These are phyloP conservation scores for Brassica nigra DNA, from an alignment of 345 rosid genomes.

Conservation along the genomic window DNA sequence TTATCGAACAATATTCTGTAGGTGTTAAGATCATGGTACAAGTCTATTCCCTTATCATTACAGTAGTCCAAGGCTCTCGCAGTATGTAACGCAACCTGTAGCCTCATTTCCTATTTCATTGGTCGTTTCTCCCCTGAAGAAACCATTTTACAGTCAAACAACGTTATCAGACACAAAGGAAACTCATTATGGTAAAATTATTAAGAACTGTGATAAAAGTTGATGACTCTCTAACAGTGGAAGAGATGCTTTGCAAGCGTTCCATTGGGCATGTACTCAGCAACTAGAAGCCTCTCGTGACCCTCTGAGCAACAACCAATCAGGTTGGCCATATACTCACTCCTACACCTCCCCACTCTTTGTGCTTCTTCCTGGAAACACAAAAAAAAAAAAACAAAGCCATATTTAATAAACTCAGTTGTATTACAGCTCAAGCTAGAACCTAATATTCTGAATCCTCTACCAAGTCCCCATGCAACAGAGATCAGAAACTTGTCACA, in stretches of 20 bases:
- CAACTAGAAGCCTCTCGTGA: conserved; percentile 81
- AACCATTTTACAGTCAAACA: not conserved
- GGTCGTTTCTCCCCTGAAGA: conserved; percentile 90
- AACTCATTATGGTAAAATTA: not conserved
- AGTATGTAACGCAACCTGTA: conserved; percentile 79
- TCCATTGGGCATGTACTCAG: conserved; percentile 89
- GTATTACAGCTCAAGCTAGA: not conserved
- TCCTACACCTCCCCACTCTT: conserved; percentile 84
- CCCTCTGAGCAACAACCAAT: conserved; percentile 91
- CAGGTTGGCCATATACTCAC: conserved; percentile 80
- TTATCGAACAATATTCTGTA: conserved; percentile 87
- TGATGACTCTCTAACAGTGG: conserved; percentile 58
- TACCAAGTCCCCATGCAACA: not conserved
- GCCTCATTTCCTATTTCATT: conserved; percentile 97
- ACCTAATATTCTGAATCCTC: not conserved
- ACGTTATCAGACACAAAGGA: not conserved
- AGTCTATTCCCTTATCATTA: conserved; percentile 73
- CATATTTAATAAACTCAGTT: conserved; percentile 10
- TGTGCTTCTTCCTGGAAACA: conserved; percentile 76
- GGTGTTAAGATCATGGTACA: conserved; percentile 95
- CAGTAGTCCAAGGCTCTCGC: conserved; percentile 89
- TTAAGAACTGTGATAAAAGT: not conserved
- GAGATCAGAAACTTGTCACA: too few species aligned
- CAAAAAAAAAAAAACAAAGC: not conserved
- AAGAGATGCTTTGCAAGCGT: conserved; percentile 96